Base-by-base conservation (phyloP, 2,329 filamentous ascomycete genomes). In the Claviceps maximensis region DNA sequence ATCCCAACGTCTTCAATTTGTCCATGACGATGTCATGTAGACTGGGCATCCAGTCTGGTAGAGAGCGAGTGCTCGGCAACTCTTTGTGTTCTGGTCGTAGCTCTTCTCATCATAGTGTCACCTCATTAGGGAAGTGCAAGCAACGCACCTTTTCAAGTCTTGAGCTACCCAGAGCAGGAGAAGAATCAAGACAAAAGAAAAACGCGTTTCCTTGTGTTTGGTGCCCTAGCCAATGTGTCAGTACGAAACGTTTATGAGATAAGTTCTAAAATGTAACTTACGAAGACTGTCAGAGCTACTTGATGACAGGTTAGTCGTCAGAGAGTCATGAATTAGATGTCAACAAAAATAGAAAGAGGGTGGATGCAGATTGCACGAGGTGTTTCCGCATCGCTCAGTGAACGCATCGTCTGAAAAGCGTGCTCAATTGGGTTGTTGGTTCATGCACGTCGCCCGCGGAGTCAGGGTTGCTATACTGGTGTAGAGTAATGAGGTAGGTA, bases 371-470 rank as follows among this genome's bases (percentile, higher is more conserved):
- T 47, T 19, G 17, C 5, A 19, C 42, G 40, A 46, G 40, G 40
- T 49, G 49, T 36, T 19, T 21, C 19, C 49, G 5, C 33, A 19
- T 29, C 21, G 7, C 13, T 21, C 25, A 49, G 19, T 31, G 27
- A 40, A 49, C 23, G 23, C 51, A 49, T 8, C 50, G 23, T 13
- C 46, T 40, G 21, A 47, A 13, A 5, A 27, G 40, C 47, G 15
- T 46, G 38, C 47, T 29, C 15, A 49, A n/a, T 23, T 33, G 9
- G 25, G 25, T 29, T 53, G 40, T 25, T 41, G 40, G 46, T 53
- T 53, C 51, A 51, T 54, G 49, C 53, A 47, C 45, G 46, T 49
- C 27, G 45, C 44, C 25, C 33, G 44, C 15, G 48, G 31, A 12
- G 50, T 29, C 41, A n/a, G n/a, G 44, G 25, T 29, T 42, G 49